These are phyloP conservation scores for Lipomyces anomalus DNA, from an alignment of 805 yeast genomes.

Conservation along the genomic window DNA sequence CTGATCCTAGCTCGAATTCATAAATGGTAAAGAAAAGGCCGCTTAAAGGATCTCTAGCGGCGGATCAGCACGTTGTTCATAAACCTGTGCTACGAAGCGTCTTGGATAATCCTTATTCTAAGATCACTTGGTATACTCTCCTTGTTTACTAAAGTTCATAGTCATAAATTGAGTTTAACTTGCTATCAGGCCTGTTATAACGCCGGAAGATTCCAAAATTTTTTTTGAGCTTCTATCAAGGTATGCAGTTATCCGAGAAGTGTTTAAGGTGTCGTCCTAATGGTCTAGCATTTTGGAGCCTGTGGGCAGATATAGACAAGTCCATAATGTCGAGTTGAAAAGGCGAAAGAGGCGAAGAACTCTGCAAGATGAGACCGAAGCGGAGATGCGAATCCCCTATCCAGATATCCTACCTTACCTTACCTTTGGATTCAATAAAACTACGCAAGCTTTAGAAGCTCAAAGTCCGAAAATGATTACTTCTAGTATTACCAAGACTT, in stretches of 20 bases:
- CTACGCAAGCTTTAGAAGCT: conserved; percentile 17
- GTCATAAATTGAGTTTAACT: neutral
- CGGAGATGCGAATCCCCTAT: neutral
- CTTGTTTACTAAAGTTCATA: too few relatives aligned
- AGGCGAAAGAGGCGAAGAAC: neutral
- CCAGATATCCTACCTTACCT: conserved; percentile 10
- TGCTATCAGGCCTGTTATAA: conserved; percentile 12
- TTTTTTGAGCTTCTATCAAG: conserved; percentile 13
- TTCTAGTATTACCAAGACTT: too few relatives aligned
- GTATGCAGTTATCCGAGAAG: neutral
- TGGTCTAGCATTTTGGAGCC: conserved; percentile 11
- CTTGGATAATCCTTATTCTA: conserved; percentile 28
- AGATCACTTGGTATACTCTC: conserved; percentile 16
- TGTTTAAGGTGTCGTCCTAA: too few relatives aligned
- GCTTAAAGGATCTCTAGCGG: too few relatives aligned
- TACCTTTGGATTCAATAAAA: conserved; percentile 16
- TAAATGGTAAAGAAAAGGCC: too few relatives aligned
- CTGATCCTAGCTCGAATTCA: too few relatives aligned
- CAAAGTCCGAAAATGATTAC: conserved; percentile 6
- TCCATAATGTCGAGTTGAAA: conserved; percentile 2
- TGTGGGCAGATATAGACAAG: too few relatives aligned
- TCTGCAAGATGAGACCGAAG: neutral
- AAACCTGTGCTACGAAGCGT: conserved; percentile 28
- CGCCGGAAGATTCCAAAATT: conserved; percentile 11
- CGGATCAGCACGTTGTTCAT: too few relatives aligned